Conservation (phyloP, 345 rosid genomes). For the Carallia pectinifolia region DNA sequence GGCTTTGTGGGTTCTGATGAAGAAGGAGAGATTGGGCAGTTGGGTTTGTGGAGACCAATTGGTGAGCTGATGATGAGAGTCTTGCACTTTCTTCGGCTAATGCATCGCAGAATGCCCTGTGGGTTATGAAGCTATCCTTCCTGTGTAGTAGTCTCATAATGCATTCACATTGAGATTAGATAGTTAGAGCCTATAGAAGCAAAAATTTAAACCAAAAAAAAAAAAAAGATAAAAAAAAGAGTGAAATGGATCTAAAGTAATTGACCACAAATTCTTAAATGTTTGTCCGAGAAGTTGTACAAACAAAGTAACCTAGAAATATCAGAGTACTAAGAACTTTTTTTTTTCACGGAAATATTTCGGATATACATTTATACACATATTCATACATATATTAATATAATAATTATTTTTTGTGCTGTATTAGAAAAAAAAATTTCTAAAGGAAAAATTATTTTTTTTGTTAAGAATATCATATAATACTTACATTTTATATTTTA, state of each 20-base stretch:
- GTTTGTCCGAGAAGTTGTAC: too few relatives aligned
- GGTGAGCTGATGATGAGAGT: conserved; percentile 38
- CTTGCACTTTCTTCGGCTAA: conserved; percentile 89
- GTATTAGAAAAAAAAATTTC: too few relatives aligned
- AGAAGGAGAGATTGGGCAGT: conserved; percentile 18
- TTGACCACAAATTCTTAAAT: background rate
- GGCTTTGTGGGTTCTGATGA: conserved; percentile 20
- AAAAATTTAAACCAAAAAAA: background rate
- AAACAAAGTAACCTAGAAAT: too few relatives aligned
- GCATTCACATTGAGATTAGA: background rate
- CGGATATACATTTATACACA: too few relatives aligned
- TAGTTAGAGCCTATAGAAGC: background rate
- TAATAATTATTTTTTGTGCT: too few relatives aligned
- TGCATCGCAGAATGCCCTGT: conserved; percentile 92
- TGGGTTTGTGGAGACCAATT: conserved; percentile 28
- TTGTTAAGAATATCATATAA: too few relatives aligned
- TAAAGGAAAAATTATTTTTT: too few relatives aligned
- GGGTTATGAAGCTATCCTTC: conserved; percentile 95
- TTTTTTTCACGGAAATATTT: too few relatives aligned
- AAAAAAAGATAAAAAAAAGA: background rate
- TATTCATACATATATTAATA: too few relatives aligned
- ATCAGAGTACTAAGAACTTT: too few relatives aligned
- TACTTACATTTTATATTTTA: too few relatives aligned
- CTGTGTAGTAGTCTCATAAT: conserved; percentile 43
- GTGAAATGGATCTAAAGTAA: background rate